A percentile compares a stretch with the other conserved stretches of the same genome.
Evolutionary conservation across 2,329 filamentous ascomycete genomes (phyloP).

Genomic region (Neoarthrinium moseri): DNA sequence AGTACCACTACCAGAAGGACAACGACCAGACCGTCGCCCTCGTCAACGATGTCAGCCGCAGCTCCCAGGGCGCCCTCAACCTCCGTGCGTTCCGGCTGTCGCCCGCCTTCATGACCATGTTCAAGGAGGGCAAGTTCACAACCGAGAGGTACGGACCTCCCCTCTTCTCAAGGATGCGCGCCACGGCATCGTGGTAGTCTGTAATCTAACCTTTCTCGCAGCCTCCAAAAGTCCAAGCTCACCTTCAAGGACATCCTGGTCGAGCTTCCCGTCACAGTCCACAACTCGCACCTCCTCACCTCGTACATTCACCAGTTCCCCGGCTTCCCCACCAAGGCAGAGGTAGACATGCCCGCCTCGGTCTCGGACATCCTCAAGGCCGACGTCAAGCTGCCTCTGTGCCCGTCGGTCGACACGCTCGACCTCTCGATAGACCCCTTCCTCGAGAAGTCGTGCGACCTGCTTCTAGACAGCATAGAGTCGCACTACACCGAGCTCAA

Average conservation of each 20-base stretch:
- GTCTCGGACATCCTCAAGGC: conserved; percentile 74
- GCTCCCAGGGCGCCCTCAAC: conserved; percentile 86
- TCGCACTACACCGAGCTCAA: conserved; percentile 98
- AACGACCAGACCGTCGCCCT: conserved; percentile 86
- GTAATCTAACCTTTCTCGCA: conserved; percentile 37
- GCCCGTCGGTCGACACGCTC: conserved; percentile 85
- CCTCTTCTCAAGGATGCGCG: too few relatives aligned
- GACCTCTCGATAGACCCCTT: conserved; percentile 95
- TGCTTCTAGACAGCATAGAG: conserved; percentile 95
- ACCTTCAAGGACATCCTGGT: conserved; percentile 91
- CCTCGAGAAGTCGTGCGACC: conserved; percentile 96
- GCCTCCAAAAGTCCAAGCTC: conserved; percentile 91
- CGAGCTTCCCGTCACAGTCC: conserved; percentile 84
- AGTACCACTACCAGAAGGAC: conserved; percentile 94
- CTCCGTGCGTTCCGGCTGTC: conserved; percentile 89
- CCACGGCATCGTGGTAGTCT: background rate
- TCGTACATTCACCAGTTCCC: conserved; percentile 93
- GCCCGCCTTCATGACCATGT: conserved; percentile 82
- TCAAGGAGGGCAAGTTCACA: conserved; percentile 97
- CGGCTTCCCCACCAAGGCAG: conserved; percentile 59
- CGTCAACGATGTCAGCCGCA: conserved; percentile 93
- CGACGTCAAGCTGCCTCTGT: conserved; percentile 63
- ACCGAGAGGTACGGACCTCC: conserved; percentile 73
- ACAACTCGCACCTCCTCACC: conserved; percentile 97
- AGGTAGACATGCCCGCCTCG: conserved; percentile 74